phyloP scores from a whole-genome alignment of 1,284 basidiomycete species.

The Ceratobasidium sp. region DNA sequence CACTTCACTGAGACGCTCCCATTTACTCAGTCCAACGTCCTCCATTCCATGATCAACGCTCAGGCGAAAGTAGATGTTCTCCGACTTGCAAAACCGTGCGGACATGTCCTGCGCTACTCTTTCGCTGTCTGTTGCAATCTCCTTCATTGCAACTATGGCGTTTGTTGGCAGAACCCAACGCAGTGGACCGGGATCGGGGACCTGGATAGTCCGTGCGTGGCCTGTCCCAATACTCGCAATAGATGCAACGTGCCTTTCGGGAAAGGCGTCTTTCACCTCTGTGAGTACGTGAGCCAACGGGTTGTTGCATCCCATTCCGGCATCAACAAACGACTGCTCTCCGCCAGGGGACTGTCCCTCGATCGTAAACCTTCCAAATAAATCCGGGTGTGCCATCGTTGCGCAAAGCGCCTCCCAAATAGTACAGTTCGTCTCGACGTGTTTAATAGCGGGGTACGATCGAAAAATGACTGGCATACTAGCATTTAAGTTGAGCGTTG shows the following conservation, averaged over 20 bases:
- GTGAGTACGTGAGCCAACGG: slow-evolving; percentile 9
- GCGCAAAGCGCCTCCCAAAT: too few relatives aligned
- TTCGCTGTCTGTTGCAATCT: slow-evolving; percentile 20
- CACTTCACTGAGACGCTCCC: not conserved
- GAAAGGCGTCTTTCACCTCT: slow-evolving; percentile 3
- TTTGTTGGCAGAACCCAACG: not conserved
- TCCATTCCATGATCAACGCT: too few relatives aligned
- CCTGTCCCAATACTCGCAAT: slow-evolving; percentile 21
- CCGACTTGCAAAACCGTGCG: not conserved
- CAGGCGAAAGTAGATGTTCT: slow-evolving; percentile 3
- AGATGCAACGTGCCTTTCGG: not conserved
- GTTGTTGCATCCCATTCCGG: slow-evolving; percentile 18
- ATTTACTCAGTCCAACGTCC: not conserved
- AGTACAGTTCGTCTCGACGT: not conserved
- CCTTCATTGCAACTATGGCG: not conserved
- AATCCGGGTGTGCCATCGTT: slow-evolving; percentile 6
- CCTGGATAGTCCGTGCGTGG: not conserved
- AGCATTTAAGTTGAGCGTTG: slow-evolving; percentile 7
- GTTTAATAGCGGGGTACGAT: not conserved
- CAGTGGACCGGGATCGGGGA: not conserved
- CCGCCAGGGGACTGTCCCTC: not conserved
- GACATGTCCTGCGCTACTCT: slow-evolving; percentile 6
- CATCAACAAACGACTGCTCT: not conserved
- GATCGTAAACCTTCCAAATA: slow-evolving; percentile 6
- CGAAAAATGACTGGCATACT: slow-evolving; percentile 10